These are phyloP conservation scores for Astrephomene gubernaculifera DNA, from an alignment of 139 green algal species.

Conservation along the genomic window DNA sequence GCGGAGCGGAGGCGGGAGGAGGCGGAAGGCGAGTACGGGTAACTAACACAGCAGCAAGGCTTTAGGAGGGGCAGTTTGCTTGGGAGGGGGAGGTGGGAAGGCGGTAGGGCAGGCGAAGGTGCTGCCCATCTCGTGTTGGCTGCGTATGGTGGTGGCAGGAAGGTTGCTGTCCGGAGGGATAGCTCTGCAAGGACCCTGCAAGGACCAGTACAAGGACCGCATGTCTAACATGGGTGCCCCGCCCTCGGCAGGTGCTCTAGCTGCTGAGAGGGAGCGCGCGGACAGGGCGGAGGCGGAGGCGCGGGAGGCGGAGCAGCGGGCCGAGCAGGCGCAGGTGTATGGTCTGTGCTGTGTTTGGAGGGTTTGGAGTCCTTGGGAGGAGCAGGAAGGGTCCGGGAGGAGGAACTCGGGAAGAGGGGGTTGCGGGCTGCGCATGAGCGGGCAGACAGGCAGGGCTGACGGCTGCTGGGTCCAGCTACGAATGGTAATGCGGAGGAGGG, in stretches of 20 bases:
- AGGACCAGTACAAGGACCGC: too few relatives aligned
- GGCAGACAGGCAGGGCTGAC: too few relatives aligned
- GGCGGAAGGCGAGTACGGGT: neutral
- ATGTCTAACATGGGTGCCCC: neutral
- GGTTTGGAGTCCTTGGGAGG: neutral
- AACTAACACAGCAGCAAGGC: too few relatives aligned
- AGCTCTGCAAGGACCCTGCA: neutral
- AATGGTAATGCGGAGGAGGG: too few relatives aligned
- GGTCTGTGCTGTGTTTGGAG: neutral
- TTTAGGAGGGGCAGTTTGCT: too few relatives aligned
- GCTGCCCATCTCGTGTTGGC: neutral
- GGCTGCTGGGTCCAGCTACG: too few relatives aligned
- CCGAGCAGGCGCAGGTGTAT: conserved; percentile 8
- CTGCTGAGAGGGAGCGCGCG: neutral
- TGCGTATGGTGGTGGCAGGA: too few relatives aligned
- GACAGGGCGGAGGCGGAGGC: neutral
- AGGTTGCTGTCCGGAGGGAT: too few relatives aligned
- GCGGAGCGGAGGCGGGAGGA: neutral
- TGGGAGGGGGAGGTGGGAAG: neutral
- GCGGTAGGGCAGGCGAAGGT: neutral
- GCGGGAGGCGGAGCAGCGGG: neutral
- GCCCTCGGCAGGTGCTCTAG: conserved; percentile 1
- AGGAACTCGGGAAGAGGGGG: too few relatives aligned
- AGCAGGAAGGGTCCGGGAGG: too few relatives aligned
- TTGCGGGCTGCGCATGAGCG: too few relatives aligned